phyloP scores from a whole-genome alignment of 2,329 filamentous ascomycete genomes.

The Colletotrichum sp. region DNA sequence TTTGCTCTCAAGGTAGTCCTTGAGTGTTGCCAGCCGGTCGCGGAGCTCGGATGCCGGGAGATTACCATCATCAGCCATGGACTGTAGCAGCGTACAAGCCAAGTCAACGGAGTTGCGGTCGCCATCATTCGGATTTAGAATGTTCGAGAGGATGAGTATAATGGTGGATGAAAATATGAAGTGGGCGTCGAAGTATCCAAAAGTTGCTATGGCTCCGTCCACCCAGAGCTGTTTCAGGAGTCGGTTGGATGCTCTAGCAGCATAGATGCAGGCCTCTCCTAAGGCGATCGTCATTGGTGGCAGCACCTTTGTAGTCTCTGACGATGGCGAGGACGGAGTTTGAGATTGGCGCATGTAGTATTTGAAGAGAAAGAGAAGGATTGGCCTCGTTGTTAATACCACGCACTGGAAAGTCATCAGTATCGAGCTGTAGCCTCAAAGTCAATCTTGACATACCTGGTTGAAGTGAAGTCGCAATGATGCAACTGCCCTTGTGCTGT shows the following conservation, averaged over 20 bases:
- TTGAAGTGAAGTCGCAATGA: conserved; percentile 33
- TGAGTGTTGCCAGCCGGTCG: conserved; percentile 22
- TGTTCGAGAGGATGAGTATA: conserved; percentile 35
- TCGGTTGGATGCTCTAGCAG: conserved; percentile 27
- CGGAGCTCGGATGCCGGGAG: conserved; percentile 32
- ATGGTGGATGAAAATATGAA: conserved; percentile 33
- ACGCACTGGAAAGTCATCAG: conserved; percentile 28
- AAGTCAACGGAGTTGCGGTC: conserved; percentile 32
- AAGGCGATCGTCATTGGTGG: conserved; percentile 33
- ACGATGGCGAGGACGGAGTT: not conserved
- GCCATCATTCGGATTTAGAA: conserved; percentile 29
- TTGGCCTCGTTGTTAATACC: conserved; percentile 32
- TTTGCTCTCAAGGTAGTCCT: not conserved
- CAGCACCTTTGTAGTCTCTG: conserved; percentile 21
- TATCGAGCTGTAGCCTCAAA: not conserved
- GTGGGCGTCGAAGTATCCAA: conserved; percentile 34
- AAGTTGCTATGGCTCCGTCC: conserved; percentile 29
- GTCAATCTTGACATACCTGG: not conserved
- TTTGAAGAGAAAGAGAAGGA: conserved; percentile 32
- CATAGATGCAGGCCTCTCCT: conserved; percentile 32
- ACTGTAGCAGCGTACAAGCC: conserved; percentile 29
- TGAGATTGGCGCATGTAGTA: conserved; percentile 22
- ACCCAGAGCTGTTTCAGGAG: conserved; percentile 28
- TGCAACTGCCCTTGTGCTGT: conserved; percentile 28
- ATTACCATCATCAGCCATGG: conserved; percentile 32